Conservation (phyloP, 257 asterid genomes). For the Fraxinus quadrangulata region DNA sequence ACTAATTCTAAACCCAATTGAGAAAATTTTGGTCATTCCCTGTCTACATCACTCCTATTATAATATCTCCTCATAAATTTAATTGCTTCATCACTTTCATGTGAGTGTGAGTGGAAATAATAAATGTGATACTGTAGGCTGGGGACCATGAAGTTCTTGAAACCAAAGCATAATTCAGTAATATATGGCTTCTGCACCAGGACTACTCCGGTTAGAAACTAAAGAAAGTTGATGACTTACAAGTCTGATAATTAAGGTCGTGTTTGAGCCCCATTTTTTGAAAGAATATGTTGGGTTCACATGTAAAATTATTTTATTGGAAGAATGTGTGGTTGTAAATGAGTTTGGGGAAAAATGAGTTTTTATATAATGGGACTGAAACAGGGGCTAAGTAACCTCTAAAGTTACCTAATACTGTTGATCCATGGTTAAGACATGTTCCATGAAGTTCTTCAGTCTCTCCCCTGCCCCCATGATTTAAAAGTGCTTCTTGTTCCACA, state of each 20-base stretch:
- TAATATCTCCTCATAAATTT: neutral
- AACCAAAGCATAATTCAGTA: neutral
- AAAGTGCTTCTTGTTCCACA: neutral
- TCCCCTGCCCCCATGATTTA: neutral
- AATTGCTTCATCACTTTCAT: neutral
- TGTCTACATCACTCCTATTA: neutral
- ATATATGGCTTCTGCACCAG: neutral
- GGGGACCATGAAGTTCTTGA: neutral
- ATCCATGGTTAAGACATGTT: neutral
- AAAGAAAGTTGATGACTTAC: neutral
- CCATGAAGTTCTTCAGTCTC: neutral
- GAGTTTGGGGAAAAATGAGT: too few species aligned
- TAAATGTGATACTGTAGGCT: neutral
- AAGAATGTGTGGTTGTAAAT: too few species aligned
- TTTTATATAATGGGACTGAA: too few species aligned
- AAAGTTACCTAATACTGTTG: neutral
- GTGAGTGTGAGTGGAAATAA: conserved; percentile 20
- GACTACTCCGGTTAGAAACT: neutral
- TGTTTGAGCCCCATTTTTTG: too few species aligned
- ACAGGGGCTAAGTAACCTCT: neutral
- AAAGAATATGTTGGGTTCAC: too few species aligned
- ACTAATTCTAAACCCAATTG: neutral
- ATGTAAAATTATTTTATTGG: too few species aligned
- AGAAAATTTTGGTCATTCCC: conserved; percentile 13
- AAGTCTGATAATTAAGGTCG: neutral